These are phyloP conservation scores for Pythium dissimile DNA, from an alignment of 352 stramenopile species.

Conservation along the genomic window DNA sequence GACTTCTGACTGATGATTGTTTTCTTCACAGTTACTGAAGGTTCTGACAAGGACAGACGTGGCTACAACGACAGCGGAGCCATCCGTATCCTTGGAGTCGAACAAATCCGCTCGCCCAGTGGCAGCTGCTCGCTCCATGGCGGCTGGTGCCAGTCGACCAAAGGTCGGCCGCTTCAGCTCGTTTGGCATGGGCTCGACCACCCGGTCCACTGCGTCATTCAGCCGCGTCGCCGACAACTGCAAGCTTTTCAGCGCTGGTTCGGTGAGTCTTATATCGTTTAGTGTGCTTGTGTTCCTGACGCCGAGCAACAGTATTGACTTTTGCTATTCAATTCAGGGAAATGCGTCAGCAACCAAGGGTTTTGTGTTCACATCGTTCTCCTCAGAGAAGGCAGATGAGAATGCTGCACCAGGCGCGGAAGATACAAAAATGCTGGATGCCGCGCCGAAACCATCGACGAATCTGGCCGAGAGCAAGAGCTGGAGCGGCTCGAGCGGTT, in stretches of 20 bases:
- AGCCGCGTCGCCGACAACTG: slow-evolving; percentile 62
- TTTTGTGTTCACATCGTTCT: slow-evolving; percentile 79
- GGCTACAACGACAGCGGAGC: background rate
- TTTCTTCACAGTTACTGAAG: slow-evolving; percentile 40
- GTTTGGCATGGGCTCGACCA: slow-evolving; percentile 42
- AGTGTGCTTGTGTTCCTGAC: background rate
- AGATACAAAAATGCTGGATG: slow-evolving; percentile 13
- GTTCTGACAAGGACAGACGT: slow-evolving; percentile 60
- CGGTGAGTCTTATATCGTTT: slow-evolving; percentile 46
- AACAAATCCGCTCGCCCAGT: background rate
- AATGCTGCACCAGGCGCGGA: slow-evolving; percentile 27
- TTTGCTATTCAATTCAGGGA: background rate
- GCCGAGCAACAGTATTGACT: background rate
- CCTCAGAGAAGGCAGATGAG: slow-evolving; percentile 42
- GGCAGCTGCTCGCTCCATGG: background rate
- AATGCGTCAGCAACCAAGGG: slow-evolving; percentile 40
- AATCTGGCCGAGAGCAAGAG: slow-evolving; percentile 53
- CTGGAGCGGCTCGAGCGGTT: slow-evolving; percentile 31
- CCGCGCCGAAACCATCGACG: slow-evolving; percentile 6
- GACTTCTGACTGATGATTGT: background rate
- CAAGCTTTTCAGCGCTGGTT: slow-evolving; percentile 65
- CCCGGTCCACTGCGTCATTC: slow-evolving; percentile 59
- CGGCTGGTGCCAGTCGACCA: slow-evolving; percentile 1
- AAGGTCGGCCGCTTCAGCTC: slow-evolving; percentile 54
- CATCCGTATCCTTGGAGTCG: background rate